These are phyloP conservation scores for Penicillium sclerotiorum DNA, from an alignment of 2,329 filamentous ascomycete genomes.

Conservation along the genomic window DNA sequence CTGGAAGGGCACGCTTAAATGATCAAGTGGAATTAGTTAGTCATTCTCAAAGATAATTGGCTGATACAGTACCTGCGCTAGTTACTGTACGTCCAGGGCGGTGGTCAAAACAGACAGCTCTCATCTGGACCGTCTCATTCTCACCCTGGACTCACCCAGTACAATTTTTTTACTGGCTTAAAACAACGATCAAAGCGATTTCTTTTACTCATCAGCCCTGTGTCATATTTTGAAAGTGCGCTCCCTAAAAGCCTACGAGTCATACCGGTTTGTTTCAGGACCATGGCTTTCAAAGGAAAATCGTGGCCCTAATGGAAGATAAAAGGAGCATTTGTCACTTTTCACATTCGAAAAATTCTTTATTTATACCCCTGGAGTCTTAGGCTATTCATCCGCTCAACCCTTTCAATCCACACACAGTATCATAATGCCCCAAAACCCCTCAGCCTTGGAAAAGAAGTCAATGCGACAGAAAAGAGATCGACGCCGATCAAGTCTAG, in stretches of 20 bases:
- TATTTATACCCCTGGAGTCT: neutral
- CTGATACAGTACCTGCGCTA: neutral
- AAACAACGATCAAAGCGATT: neutral
- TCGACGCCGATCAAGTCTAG: slow-evolving; percentile 5
- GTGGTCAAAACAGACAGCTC: neutral
- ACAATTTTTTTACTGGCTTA: neutral
- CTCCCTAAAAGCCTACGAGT: no score
- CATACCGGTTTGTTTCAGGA: no score
- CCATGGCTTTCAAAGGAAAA: no score
- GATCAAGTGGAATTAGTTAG: no score
- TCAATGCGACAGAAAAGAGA: slow-evolving; percentile 6
- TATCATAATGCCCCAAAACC: neutral
- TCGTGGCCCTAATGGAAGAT: no score
- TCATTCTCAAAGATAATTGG: neutral
- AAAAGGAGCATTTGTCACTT: no score
- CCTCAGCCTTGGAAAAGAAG: slow-evolving; percentile 2
- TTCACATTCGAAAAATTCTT: no score
- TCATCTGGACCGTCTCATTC: neutral
- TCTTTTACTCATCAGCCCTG: no score
- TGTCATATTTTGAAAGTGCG: no score
- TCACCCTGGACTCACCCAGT: neutral
- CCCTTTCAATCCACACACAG: neutral
- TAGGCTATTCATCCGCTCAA: neutral
- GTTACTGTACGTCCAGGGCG: neutral
- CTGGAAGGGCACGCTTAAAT: no score